phyloP scores from a whole-genome alignment of 2,329 filamentous ascomycete genomes.

The Exophiala sideris region DNA sequence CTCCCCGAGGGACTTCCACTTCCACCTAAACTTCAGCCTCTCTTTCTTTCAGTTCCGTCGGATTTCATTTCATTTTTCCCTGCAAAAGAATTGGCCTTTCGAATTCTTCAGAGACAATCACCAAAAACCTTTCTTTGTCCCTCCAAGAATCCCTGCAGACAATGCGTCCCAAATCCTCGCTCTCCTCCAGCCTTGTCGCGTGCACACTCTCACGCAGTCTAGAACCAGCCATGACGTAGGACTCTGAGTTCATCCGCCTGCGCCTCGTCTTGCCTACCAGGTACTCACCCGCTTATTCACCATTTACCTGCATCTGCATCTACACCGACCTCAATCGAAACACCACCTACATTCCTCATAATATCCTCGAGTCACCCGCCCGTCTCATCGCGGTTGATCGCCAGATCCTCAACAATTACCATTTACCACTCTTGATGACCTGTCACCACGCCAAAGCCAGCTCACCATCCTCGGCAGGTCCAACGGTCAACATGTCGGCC shows the following conservation, averaged over 20 bases:
- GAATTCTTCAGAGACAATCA: not conserved
- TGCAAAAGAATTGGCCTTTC: not conserved
- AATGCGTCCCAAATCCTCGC: constrained; percentile 9
- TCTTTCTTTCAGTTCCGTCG: no score
- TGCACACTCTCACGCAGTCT: constrained; percentile 11
- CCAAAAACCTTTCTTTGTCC: constrained; percentile 8
- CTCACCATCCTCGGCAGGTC: constrained; percentile 8
- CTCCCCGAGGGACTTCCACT: no score
- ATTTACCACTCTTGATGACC: constrained; percentile 6
- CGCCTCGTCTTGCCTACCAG: constrained; percentile 1
- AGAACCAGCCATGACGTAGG: constrained; percentile 22
- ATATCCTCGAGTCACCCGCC: not conserved
- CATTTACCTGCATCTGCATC: not conserved
- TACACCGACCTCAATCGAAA: not conserved
- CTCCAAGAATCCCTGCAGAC: constrained; percentile 9
- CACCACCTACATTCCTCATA: not conserved
- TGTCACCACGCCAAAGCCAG: constrained; percentile 9
- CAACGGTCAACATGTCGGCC: constrained; percentile 27
- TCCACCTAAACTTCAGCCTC: no score
- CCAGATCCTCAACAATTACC: not conserved
- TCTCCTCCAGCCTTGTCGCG: constrained; percentile 15
- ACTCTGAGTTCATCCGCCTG: not conserved
- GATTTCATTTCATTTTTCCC: no score
- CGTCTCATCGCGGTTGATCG: not conserved
- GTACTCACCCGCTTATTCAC: not conserved